These are phyloP conservation scores for Kodamaea derodonti DNA, from an alignment of 1,139 yeast genomes.

Conservation along the genomic window DNA sequence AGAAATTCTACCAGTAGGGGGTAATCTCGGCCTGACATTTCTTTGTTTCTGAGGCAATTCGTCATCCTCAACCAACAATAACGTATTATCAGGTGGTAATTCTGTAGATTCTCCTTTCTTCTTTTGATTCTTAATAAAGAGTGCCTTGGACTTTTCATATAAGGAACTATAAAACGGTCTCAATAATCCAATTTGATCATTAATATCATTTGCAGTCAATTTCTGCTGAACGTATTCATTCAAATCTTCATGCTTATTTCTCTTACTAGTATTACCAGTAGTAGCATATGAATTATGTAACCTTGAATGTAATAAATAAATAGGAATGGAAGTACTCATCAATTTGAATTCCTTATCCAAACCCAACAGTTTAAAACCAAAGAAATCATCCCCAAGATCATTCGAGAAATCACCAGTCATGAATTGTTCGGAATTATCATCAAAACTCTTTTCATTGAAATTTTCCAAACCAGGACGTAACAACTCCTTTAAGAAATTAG, in stretches of 20 bases:
- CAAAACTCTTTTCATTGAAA: slow-evolving; percentile 71
- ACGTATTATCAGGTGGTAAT: slow-evolving; percentile 37
- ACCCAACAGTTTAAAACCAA: slow-evolving; percentile 93
- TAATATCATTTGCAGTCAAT: slow-evolving; percentile 49
- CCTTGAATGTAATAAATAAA: slow-evolving; percentile 80
- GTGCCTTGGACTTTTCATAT: slow-evolving; percentile 49
- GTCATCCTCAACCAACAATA: slow-evolving; percentile 67
- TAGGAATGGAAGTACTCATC: slow-evolving; percentile 80
- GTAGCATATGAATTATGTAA: slow-evolving; percentile 50
- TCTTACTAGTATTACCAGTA: slow-evolving; percentile 42
- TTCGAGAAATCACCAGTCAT: slow-evolving; percentile 91
- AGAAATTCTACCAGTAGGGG: slow-evolving; percentile 89
- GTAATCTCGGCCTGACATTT: slow-evolving; percentile 77
- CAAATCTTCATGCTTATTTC: slow-evolving; percentile 60
- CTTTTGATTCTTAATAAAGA: slow-evolving; percentile 47
- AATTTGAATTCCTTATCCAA: slow-evolving; percentile 91
- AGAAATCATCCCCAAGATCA: slow-evolving; percentile 93
- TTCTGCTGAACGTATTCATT: slow-evolving; percentile 47
- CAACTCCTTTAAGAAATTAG: slow-evolving; percentile 73
- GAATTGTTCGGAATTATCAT: slow-evolving; percentile 89
- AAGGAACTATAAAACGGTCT: slow-evolving; percentile 54
- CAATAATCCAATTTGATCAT: slow-evolving; percentile 55
- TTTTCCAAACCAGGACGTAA: slow-evolving; percentile 81
- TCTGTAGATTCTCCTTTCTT: slow-evolving; percentile 50
- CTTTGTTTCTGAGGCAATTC: slow-evolving; percentile 78